A percentile compares a stretch with the other conserved stretches of the same genome.
phyloP scores from a whole-genome alignment of 495 filamentous ascomycete genomes.

The Hypoxylon lienhwacheense region DNA sequence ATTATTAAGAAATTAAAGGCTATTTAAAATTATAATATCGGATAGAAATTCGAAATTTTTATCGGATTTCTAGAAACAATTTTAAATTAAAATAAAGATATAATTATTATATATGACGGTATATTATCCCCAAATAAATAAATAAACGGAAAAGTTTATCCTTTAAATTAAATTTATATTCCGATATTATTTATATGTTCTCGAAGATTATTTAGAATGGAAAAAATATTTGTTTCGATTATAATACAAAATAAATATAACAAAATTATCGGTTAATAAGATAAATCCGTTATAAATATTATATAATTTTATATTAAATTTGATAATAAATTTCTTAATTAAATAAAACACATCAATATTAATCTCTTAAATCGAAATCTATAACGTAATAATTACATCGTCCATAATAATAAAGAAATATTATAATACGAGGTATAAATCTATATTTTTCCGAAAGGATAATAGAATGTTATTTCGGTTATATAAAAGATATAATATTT shows the following conservation, averaged over 20 bases:
- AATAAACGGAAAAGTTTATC: not conserved
- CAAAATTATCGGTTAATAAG: not conserved
- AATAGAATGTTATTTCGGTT: not conserved
- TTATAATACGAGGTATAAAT: not conserved
- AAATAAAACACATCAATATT: not conserved
- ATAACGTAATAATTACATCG: not conserved
- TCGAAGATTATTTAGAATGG: not conserved
- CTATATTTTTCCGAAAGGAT: not conserved
- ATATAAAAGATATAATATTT: not conserved
- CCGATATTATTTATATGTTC: not conserved
- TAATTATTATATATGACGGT: not conserved
- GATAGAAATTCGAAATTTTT: not conserved
- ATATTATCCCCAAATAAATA: conserved; percentile 1
- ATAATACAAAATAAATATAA: conserved; percentile 6
- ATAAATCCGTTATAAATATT: conserved; percentile 2
- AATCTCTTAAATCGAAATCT: not conserved
- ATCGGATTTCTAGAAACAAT: not conserved
- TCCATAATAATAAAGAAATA: not conserved
- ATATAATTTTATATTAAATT: conserved; percentile 1
- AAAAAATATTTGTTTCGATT: not conserved
- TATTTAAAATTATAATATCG: not conserved
- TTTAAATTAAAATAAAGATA: not conserved
- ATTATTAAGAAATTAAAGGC: not conserved
- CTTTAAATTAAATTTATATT: conserved; percentile 5
- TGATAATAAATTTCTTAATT: not conserved